A percentile compares a stretch with the other conserved stretches of the same genome.
Conservation (phyloP, 805 yeast species). For the Wickerhamiella parazyma region DNA sequence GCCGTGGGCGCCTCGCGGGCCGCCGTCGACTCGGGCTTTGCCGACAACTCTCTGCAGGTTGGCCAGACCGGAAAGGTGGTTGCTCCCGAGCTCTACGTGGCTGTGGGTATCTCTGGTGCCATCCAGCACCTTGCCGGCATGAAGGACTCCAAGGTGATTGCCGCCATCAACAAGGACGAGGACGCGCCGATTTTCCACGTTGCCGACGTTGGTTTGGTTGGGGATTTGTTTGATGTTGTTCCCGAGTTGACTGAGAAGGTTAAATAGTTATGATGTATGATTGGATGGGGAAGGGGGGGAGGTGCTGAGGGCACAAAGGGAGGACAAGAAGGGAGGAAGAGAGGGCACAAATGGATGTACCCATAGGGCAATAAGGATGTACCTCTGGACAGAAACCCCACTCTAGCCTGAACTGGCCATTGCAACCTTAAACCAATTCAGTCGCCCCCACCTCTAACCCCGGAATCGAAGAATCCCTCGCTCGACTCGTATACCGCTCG, state of each 20-base stretch:
- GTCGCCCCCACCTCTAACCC: too few species aligned
- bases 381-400: too few species aligned
- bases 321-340: too few species aligned
- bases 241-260: slow-evolving; percentile 84
- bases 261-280: neutral
- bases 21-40: slow-evolving; percentile 91
- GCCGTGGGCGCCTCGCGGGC: slow-evolving; percentile 98
- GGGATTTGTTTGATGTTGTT: slow-evolving; percentile 70
- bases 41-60: slow-evolving; percentile 91
- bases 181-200: slow-evolving; percentile 88
- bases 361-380: too few species aligned
- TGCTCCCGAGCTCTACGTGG: slow-evolving; percentile 89
- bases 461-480: neutral
- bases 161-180: slow-evolving; percentile 86
- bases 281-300: neutral
- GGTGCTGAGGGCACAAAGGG: too few species aligned
- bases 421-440: too few species aligned
- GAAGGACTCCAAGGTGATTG: slow-evolving; percentile 90
- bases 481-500: neutral
- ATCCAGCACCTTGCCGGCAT: slow-evolving; percentile 97
- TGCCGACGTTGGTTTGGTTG: slow-evolving; percentile 82
- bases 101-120: slow-evolving; percentile 93
- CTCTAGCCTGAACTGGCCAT: too few species aligned
- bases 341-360: too few species aligned
- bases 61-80: slow-evolving; percentile 98